A percentile compares a stretch with the other conserved stretches of the same genome.
These are phyloP conservation scores for Stagonosporopsis chrysanthemi DNA, from an alignment of 2,329 filamentous ascomycete genomes.

Conservation along the genomic window DNA sequence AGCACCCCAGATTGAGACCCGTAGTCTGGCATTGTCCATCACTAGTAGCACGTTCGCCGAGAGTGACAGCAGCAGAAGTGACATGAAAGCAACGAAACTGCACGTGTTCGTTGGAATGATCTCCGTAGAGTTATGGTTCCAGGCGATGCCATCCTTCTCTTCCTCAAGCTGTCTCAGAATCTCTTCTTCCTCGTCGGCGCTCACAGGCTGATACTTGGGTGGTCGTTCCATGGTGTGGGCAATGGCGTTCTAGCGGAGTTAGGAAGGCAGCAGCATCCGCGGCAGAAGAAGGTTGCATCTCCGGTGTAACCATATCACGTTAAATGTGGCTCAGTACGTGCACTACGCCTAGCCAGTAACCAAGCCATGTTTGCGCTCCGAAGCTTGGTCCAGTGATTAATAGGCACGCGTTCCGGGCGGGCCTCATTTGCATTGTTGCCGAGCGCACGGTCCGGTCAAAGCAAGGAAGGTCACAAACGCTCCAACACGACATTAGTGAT, in stretches of 20 bases:
- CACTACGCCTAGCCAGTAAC: neutral
- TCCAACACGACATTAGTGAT: slow-evolving; percentile 28
- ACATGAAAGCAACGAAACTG: slow-evolving; percentile 38
- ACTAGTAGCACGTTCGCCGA: slow-evolving; percentile 40
- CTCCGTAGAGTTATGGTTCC: slow-evolving; percentile 35
- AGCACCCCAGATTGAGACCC: slow-evolving; percentile 19
- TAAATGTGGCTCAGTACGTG: slow-evolving; percentile 17
- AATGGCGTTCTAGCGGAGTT: slow-evolving; percentile 14
- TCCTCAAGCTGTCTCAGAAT: slow-evolving; percentile 27
- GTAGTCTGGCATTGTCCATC: slow-evolving; percentile 36
- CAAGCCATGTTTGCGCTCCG: slow-evolving; percentile 19
- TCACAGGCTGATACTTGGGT: slow-evolving; percentile 37
- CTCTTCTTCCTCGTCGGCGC: slow-evolving; percentile 33
- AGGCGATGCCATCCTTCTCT: slow-evolving; percentile 34
- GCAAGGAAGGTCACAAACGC: slow-evolving; percentile 36
- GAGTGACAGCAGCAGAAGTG: slow-evolving; percentile 40
- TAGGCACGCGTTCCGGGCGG: slow-evolving; percentile 19
- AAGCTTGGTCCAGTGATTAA: slow-evolving; percentile 39
- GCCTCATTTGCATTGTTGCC: slow-evolving; percentile 20
- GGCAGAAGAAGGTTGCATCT: slow-evolving; percentile 15
- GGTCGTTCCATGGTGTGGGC: slow-evolving; percentile 32
- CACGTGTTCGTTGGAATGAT: slow-evolving; percentile 38
- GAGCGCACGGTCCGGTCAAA: slow-evolving; percentile 15
- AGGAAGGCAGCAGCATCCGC: slow-evolving; percentile 15
- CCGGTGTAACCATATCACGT: slow-evolving; percentile 14